Percentiles rank a stretch among this genome's conserved stretches.
These are phyloP conservation scores for Nemania sp. DNA, from an alignment of 2,329 filamentous ascomycete genomes.

Conservation along the genomic window DNA sequence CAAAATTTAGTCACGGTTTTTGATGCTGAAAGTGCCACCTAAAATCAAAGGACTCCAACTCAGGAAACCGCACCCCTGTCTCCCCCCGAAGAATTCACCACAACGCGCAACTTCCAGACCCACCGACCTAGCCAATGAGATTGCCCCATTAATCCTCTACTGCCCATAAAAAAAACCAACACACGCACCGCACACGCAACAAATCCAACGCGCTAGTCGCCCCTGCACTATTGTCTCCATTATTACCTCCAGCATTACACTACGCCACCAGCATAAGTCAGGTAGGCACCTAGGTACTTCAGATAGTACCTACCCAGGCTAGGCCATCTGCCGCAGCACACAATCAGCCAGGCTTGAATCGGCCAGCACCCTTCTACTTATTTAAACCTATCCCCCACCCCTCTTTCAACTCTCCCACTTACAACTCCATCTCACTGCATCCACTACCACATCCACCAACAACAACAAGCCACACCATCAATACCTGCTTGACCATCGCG, in stretches of 20 bases:
- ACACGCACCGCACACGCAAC: not conserved
- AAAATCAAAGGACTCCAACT: constrained; percentile 37
- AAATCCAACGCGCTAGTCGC: constrained; percentile 1
- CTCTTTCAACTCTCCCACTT: constrained; percentile 37
- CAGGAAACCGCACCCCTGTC: constrained; percentile 43
- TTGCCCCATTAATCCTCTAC: not conserved
- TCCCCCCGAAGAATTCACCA: constrained; percentile 36
- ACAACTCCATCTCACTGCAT: constrained; percentile 32
- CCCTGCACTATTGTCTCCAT: constrained; percentile 8
- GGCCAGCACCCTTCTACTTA: constrained; percentile 32
- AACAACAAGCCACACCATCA: constrained; percentile 38
- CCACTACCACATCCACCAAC: constrained; percentile 33
- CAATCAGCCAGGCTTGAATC: constrained; percentile 38
- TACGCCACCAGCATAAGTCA: too few species aligned
- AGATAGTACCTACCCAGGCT: not conserved
- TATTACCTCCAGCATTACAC: not conserved
- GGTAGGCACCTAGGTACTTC: too few species aligned
- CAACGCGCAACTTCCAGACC: constrained; percentile 30
- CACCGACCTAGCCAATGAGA: constrained; percentile 14
- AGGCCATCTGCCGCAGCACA: constrained; percentile 23
- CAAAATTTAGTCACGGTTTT: constrained; percentile 35
- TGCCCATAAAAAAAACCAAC: not conserved
- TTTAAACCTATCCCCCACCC: constrained; percentile 41
- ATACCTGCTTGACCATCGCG: constrained; percentile 23
- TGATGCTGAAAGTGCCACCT: constrained; percentile 36